Evolutionary conservation across 2,329 filamentous ascomycete genomes (phyloP).

Genomic region (Colletotrichum graminicola): DNA sequence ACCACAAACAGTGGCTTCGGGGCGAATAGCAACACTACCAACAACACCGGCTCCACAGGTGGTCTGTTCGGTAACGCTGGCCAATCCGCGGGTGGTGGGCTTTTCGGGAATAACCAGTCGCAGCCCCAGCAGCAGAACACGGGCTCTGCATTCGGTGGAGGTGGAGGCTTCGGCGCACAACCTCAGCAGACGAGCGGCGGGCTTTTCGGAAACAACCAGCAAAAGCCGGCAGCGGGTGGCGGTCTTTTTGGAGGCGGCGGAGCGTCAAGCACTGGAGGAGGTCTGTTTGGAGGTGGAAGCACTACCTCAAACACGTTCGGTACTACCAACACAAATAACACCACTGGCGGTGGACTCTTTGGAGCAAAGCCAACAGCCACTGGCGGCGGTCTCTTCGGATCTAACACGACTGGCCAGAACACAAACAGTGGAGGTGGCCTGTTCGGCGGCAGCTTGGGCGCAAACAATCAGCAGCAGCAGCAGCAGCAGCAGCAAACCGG

Average conservation of each 20-base stretch:
- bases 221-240: constrained; percentile 40
- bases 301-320: constrained; percentile 54
- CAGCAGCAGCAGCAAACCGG: constrained; percentile 55
- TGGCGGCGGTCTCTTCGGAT: constrained; percentile 61
- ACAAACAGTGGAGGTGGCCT: constrained; percentile 55
- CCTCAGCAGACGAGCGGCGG: constrained; percentile 44
- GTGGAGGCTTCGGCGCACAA: constrained; percentile 45
- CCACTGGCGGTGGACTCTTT: constrained; percentile 56
- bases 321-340: constrained; percentile 57
- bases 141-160: constrained; percentile 47
- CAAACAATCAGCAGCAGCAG: constrained; percentile 50
- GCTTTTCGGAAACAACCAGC: constrained; percentile 47
- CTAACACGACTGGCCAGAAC: constrained; percentile 51
- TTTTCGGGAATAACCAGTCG: constrained; percentile 53
- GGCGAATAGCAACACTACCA: constrained; percentile 49
- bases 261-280: constrained; percentile 52
- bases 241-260: constrained; percentile 43
- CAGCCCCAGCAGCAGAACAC: constrained; percentile 43
- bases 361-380: constrained; percentile 55
- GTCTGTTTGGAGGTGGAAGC: constrained; percentile 55
- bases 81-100: constrained; percentile 50
- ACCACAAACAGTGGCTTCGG: constrained; percentile 57
- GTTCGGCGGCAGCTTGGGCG: constrained; percentile 63
- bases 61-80: constrained; percentile 60
- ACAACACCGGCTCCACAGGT: constrained; percentile 46